Percentiles rank a stretch among this genome's conserved stretches.
phyloP scores from a whole-genome alignment of 345 rosid species.

The Dipteronia dyeriana region DNA sequence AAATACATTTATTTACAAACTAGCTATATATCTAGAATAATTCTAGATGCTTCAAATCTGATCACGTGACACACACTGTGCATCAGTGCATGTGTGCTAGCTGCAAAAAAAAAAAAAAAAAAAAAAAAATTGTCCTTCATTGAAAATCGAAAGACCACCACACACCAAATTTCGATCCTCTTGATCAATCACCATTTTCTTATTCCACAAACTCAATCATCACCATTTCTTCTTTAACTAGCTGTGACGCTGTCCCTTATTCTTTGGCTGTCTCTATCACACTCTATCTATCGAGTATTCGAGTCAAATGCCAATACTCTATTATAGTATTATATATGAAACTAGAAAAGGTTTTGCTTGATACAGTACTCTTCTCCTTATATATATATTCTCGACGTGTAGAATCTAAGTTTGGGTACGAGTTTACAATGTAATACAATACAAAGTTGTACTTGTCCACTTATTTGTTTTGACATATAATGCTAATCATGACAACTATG shows the following conservation, averaged over 20 bases:
- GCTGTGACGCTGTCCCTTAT: slow-evolving; percentile 20
- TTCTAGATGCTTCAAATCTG: not conserved
- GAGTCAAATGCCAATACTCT: not conserved
- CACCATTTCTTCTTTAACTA: slow-evolving; percentile 18
- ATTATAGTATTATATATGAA: too few species aligned
- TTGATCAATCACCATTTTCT: slow-evolving; percentile 6
- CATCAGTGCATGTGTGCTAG: not conserved
- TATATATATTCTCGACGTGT: too few species aligned
- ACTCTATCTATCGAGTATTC: not conserved
- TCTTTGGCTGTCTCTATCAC: not conserved
- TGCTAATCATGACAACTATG: too few species aligned
- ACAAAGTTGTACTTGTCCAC: too few species aligned
- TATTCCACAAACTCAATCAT: slow-evolving; percentile 30
- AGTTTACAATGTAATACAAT: too few species aligned
- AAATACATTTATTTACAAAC: not conserved
- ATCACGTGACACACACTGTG: slow-evolving; percentile 28
- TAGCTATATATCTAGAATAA: too few species aligned
- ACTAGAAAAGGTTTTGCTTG: too few species aligned
- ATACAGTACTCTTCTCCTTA: too few species aligned
- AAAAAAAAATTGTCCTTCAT: slow-evolving; percentile 1
- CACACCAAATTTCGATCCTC: slow-evolving; percentile 5
- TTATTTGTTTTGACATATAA: too few species aligned
- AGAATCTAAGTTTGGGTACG: too few species aligned
- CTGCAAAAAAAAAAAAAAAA: not conserved
- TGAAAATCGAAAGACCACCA: slow-evolving; percentile 3